Evolutionary conservation across 306 rosid species (phyloP).

Genomic region (Delonix regia): DNA sequence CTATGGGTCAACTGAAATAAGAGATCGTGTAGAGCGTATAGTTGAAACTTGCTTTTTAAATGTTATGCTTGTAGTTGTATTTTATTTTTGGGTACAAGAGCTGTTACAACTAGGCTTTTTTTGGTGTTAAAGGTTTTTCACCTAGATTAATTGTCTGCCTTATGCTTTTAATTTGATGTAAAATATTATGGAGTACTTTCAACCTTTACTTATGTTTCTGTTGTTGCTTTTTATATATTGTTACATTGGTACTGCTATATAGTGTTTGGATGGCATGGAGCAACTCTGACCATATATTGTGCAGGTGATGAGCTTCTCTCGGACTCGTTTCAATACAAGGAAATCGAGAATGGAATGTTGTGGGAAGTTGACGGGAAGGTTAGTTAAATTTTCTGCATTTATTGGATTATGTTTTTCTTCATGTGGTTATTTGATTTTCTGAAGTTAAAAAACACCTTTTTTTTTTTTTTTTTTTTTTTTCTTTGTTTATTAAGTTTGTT

Average conservation of each 20-base stretch:
- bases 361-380: slow-evolving; percentile 95
- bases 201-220: neutral
- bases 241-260: neutral
- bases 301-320: slow-evolving; percentile 79
- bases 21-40: neutral
- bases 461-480: too few species aligned
- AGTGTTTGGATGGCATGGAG: neutral
- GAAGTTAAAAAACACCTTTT: neutral
- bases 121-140: neutral
- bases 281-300: slow-evolving; percentile 1
- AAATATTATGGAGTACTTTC: neutral
- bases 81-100: neutral
- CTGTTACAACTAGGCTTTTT: neutral
- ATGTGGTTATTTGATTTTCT: neutral
- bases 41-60: neutral
- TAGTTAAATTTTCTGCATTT: neutral
- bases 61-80: neutral
- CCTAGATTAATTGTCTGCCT: neutral
- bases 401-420: neutral
- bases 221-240: neutral
- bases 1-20: neutral
- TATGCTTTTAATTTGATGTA: neutral
- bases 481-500: neutral
- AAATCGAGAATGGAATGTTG: slow-evolving; percentile 62
- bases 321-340: slow-evolving; percentile 55